Evolutionary conservation across 1,284 basidiomycete genomes (phyloP).

Genomic region (Pseudozyma hubeiensis): DNA sequence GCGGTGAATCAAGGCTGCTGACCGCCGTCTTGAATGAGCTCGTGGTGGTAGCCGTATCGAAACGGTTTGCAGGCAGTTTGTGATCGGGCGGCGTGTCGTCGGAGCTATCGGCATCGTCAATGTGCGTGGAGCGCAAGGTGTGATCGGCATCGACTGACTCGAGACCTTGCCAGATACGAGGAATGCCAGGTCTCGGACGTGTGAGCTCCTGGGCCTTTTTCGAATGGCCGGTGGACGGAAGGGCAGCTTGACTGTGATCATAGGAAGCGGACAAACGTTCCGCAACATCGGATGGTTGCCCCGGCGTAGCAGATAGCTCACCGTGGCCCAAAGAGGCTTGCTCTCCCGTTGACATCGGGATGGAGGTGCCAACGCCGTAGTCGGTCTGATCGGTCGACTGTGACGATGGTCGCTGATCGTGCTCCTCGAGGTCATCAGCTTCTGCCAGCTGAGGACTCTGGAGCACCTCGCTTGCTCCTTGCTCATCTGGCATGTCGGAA

Average conservation of each 20-base stretch:
- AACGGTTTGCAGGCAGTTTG: constrained; percentile 29
- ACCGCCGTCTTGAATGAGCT: constrained; percentile 43
- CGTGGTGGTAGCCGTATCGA: constrained; percentile 39
- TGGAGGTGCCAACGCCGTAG: constrained; percentile 18
- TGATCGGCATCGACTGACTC: constrained; percentile 30
- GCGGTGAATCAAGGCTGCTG: constrained; percentile 32
- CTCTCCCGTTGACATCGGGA: constrained; percentile 19
- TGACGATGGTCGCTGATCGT: constrained; percentile 16
- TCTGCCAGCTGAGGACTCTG: constrained; percentile 9
- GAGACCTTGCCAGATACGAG: constrained; percentile 51
- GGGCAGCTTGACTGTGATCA: background rate
- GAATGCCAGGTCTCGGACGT: constrained; percentile 40
- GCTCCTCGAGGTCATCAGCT: constrained; percentile 1
- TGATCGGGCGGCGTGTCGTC: constrained; percentile 32
- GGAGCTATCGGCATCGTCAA: constrained; percentile 36
- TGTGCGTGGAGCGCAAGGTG: constrained; percentile 26
- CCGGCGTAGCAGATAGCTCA: constrained; percentile 17
- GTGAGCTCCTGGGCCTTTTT: constrained; percentile 11
- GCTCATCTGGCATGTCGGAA: background rate
- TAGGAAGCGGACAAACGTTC: constrained; percentile 3
- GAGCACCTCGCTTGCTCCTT: constrained; percentile 18
- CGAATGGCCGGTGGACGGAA: constrained; percentile 14
- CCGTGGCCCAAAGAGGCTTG: constrained; percentile 18
- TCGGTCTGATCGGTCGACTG: constrained; percentile 29
- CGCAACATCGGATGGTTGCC: constrained; percentile 8